Base-by-base conservation (phyloP, 495 filamentous ascomycete genomes). In the Xylaria telfairii region DNA sequence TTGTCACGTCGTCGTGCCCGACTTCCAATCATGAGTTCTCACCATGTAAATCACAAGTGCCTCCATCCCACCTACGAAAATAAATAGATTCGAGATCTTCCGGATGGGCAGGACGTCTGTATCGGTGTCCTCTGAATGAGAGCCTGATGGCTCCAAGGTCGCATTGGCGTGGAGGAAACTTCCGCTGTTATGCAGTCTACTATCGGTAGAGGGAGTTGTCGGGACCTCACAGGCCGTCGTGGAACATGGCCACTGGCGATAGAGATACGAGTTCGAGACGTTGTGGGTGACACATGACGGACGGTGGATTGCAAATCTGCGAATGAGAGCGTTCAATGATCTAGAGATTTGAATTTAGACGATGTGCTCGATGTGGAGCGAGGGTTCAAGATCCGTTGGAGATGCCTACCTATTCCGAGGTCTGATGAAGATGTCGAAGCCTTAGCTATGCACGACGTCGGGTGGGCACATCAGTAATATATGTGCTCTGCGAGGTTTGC, bases 61-160 rank as follows among this genome's bases (percentile, higher is more conserved):
- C 39, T 24, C 60, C 42, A 69, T 69, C 57, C 41, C 57, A 53
- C 46, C 30, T 28, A 69, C 67, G 57, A 62, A 39, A 69, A 69
- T 54, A 44, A 69, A 19, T 47, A 63, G 57, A 61, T 53, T 41
- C 57, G 44, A 53, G 7, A 69, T 63, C 44, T 39, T 69, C 67
- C 67, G 44, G 67, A 62, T 62, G 44, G 53, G 54, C 32, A 62
- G 39, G 44, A 51, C 1, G 12, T 60, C 39, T 68, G 30, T 46
- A 26, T 61, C 30, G 21, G 37, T 59, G 28, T 30, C 44, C 30
- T 47, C 54, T 34, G 21, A 37, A 69, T 42, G 44, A 51, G 32
- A 49, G 59, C 44, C 56, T 63, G 44, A 63, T 30, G 19, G 6
- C 67, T 69, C 67, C 56, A 63, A 56, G 32, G 57, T 28, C 32